Evolutionary conservation across 2,329 filamentous ascomycete species (phyloP), one percentile per base, ranked within the genome.

Genomic region (Aspergillus pseudoterreus): DNA sequence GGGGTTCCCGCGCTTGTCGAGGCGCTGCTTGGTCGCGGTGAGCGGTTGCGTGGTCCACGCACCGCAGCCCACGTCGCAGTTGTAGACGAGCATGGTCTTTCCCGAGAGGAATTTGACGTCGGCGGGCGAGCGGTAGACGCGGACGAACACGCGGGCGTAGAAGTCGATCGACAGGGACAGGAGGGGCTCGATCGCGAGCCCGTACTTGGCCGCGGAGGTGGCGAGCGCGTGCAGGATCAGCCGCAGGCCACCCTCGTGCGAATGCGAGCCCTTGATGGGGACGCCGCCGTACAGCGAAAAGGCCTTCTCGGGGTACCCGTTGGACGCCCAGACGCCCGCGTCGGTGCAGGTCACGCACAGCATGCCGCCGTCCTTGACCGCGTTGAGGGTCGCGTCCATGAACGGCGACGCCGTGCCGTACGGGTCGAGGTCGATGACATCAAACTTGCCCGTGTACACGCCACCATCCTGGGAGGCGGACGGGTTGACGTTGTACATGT

Each of bases 341-440:
- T 99, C 94, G 0, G 94, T 99, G 72, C 94, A 99, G 1, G 94
- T 99, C 4, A 99, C 88, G 68, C 92, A 96, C 4, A 99, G 80
- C 36, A 99, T 78, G 4, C 94, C 94, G 1, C 92, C 92, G 61
- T 96, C 90, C 57, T 87, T 84, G 6, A 96, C 82, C 1, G 89
- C 84, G 71, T 96, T 92, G 8, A 99, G 78, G 1, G 94, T 91
- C 1, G 90, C 85, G 67, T 99, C 94, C 49, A 99, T 81, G 70
- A 99, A 99, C 1, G 90, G 88, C 9, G 89, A 90, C 1, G 92
- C 94, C 0, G 90, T 95, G 39, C 94, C 94, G 63, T 99, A 99
- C 0, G 94, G 94, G 68, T 99, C 94, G 27, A 99, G 81, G 68
- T 99, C 94, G 57, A 99, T 94, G 19, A 96, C 92, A 69, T 97